phyloP scores from a whole-genome alignment of 805 yeast genomes.

The Myxozyma sirexii region DNA sequence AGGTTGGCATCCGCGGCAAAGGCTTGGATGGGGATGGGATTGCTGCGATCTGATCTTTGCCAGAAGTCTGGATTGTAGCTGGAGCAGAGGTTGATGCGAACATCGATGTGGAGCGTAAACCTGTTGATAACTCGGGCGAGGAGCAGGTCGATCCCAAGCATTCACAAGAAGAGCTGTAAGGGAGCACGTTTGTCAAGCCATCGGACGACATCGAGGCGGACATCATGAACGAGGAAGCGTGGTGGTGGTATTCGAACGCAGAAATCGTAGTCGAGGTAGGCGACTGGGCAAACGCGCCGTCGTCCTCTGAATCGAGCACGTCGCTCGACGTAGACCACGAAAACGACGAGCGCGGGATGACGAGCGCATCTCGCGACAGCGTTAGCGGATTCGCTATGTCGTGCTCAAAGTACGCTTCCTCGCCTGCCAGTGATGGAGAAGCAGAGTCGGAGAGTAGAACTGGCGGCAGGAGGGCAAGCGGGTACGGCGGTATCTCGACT shows the following conservation, averaged over 20 bases:
- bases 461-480: conserved; percentile 2
- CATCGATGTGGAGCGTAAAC: conserved; percentile 6
- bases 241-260: not conserved
- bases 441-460: conserved; percentile 32
- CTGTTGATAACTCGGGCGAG: conserved; percentile 2
- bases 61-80: not conserved
- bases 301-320: conserved; percentile 6
- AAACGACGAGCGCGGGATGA: not conserved
- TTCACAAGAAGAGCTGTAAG: not conserved
- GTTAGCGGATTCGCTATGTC: conserved; percentile 20
- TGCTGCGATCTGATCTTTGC: not conserved
- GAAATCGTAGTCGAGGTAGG: not conserved
- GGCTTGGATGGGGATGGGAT: conserved; percentile 2
- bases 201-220: conserved; percentile 1
- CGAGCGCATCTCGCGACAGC: not conserved
- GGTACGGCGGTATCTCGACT: conserved; percentile 2
- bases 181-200: not conserved
- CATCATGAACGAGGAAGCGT: not conserved
- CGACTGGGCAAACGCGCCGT: not conserved
- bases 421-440: not conserved
- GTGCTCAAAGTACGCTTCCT: not conserved
- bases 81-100: conserved; percentile 1
- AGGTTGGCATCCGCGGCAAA: conserved; percentile 10
- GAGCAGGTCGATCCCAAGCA: conserved; percentile 1
- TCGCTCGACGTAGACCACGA: conserved; percentile 2